phyloP scores from a whole-genome alignment of 306 rosid species.

The Senna siamea region DNA sequence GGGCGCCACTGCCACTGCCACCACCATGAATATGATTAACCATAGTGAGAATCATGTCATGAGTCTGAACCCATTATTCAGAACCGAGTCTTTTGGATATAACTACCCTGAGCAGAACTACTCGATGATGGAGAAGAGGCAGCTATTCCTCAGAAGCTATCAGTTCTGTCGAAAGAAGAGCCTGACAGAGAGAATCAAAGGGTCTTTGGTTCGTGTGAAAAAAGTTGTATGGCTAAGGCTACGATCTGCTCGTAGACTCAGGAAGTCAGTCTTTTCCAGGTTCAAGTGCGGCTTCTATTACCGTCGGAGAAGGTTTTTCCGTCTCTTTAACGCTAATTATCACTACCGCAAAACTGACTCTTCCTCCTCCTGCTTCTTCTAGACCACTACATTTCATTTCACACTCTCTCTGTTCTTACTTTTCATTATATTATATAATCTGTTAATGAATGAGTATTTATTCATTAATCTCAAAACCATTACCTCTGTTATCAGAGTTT shows the following conservation, averaged over 20 bases:
- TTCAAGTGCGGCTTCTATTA: conserved; percentile 57
- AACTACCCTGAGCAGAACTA: conserved; percentile 48
- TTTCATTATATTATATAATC: no score
- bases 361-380: conserved; percentile 58
- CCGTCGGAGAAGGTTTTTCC: conserved; percentile 55
- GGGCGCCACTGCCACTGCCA: background rate
- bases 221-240: conserved; percentile 58
- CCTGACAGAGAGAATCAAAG: conserved; percentile 56
- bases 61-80: conserved; percentile 44
- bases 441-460: background rate
- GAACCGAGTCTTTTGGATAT: conserved; percentile 65
- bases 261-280: conserved; percentile 50
- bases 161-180: conserved; percentile 70
- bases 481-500: no score
- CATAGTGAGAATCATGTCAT: conserved; percentile 12
- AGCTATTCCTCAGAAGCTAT: conserved; percentile 78
- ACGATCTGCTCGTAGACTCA: conserved; percentile 45
- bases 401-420: background rate
- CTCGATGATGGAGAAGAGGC: conserved; percentile 80
- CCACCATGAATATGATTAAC: conserved; percentile 35
- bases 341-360: conserved; percentile 41
- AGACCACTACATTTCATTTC: background rate
- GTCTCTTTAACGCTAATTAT: conserved; percentile 34
- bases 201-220: conserved; percentile 59
- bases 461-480: background rate